phyloP scores from a whole-genome alignment of 345 rosid genomes.

The Camelina neglecta region DNA sequence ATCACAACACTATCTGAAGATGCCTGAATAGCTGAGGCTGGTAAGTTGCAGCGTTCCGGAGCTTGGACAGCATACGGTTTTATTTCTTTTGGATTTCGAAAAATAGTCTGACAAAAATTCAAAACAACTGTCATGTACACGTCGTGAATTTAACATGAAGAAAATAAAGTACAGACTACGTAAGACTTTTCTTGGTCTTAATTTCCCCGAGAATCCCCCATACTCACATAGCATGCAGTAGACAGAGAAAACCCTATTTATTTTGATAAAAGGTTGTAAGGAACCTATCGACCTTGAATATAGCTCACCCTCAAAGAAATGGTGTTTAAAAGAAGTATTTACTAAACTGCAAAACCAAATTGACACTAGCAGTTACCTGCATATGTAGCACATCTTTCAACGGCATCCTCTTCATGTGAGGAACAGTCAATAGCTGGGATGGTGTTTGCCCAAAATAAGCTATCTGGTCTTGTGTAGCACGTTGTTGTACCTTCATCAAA shows the following conservation, averaged over 20 bases:
- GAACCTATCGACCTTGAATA: slow-evolving; percentile 24
- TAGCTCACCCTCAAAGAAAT: slow-evolving; percentile 1
- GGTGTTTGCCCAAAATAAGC: slow-evolving; percentile 99
- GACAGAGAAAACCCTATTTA: slow-evolving; percentile 8
- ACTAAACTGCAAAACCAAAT: slow-evolving; percentile 29
- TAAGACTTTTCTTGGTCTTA: slow-evolving; percentile 14
- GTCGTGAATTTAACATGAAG: slow-evolving; percentile 9
- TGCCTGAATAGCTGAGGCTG: slow-evolving; percentile 91
- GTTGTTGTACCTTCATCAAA: slow-evolving; percentile 78
- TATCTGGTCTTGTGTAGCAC: slow-evolving; percentile 95
- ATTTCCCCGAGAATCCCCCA: neutral
- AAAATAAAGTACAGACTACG: neutral
- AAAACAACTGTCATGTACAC: slow-evolving; percentile 22
- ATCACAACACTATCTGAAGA: slow-evolving; percentile 79
- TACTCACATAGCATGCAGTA: slow-evolving; percentile 14
- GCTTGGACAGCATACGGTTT: slow-evolving; percentile 74
- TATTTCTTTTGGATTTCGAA: slow-evolving; percentile 85
- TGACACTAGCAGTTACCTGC: slow-evolving; percentile 59
- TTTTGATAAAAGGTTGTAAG: slow-evolving; percentile 2
- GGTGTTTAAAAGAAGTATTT: slow-evolving; percentile 12
- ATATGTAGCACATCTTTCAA: slow-evolving; percentile 82
- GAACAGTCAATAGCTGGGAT: slow-evolving; percentile 86
- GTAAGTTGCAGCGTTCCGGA: slow-evolving; percentile 95
- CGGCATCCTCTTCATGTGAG: slow-evolving; percentile 87
- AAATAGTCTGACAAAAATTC: slow-evolving; percentile 78